Evolutionary conservation across 1,284 basidiomycete species (phyloP).

Genomic region (Ustilago lituana): DNA sequence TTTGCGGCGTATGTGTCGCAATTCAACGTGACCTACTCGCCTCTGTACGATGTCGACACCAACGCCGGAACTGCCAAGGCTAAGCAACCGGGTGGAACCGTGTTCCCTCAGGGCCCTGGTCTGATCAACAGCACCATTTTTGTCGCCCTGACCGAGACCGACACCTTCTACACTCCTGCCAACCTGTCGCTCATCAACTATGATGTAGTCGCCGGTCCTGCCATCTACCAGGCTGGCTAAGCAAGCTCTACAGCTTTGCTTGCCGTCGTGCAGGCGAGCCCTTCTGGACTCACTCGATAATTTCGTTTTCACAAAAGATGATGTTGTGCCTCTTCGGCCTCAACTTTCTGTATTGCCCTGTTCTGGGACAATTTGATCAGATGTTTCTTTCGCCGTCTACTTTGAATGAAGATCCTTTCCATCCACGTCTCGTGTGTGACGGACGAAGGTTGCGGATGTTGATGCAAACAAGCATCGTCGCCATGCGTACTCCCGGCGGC

Average conservation of each 20-base stretch:
- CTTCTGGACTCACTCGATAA: no score
- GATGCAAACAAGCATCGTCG: no score
- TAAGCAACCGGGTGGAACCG: slow-evolving; percentile 44
- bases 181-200: slow-evolving; percentile 52
- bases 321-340: no score
- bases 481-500: no score
- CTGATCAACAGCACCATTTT: slow-evolving; percentile 54
- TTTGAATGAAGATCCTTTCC: no score
- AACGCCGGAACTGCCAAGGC: slow-evolving; percentile 46
- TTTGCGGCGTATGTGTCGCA: slow-evolving; percentile 55
- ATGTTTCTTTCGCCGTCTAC: no score
- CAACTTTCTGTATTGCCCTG: no score
- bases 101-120: slow-evolving; percentile 27
- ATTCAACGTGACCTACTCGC: slow-evolving; percentile 54
- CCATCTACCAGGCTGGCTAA: slow-evolving; percentile 56
- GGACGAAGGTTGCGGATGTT: no score
- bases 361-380: no score
- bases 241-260: not conserved
- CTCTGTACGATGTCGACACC: slow-evolving; percentile 49
- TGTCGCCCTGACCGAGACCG: slow-evolving; percentile 42
- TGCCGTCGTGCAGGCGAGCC: no score
- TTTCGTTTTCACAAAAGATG: no score
- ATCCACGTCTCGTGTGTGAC: no score
- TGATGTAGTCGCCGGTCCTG: slow-evolving; percentile 53
- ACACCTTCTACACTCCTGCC: slow-evolving; percentile 43